Base-by-base conservation (phyloP, 768 basidiomycete species). In the Cystofilobasidium ferigula region DNA sequence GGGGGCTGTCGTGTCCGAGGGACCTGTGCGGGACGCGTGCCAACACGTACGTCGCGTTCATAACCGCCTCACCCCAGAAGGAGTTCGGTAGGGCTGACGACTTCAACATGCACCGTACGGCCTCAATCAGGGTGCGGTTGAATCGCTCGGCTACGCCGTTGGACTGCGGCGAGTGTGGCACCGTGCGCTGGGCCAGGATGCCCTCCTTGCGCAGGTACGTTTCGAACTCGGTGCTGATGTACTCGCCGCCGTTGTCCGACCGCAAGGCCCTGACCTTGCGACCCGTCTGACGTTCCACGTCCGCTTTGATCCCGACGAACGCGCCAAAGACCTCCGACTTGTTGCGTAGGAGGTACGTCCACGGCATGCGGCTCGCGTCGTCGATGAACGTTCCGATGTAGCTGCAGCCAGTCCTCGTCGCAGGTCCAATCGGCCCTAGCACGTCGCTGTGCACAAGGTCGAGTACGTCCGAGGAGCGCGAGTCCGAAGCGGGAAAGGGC, bases 171-270 rank as follows among this genome's bases (percentile, higher is more conserved):
- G 45, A 22, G 45, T 48, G 20, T n/a, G 45, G 45, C 13, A 24
- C 45, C 20, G 45, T 48, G 9, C 6, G 8, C 13, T n/a, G 45
- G 13, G 6, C 9, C 20, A 13, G 45, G 20, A 24, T 48, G 16
- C 45, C 45, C 9, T 6, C 20, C 20, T 24, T 20, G 6, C 20
- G 6, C 12, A 69, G 59, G 18, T 57, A 57, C 7, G 53, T n/a
- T 6, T 16, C n/a, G 36, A 59, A 69, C 28, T 24, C 64, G 3
- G 36, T 28, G 14, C 57, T 67, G 26, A 48, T 69, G 57, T 69
- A 71, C 36, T 69, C 66, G 20, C 69, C 70, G 30, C 69, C 70
- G 34, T 64, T 64, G 53, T 69, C 70, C 20, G 47, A 59, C 22
- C 63, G 53, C 13, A 69, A 45, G 12, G 28, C 30, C 57, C 62